Base-by-base conservation (phyloP, 805 yeast genomes). In the Nakazawaea wickerhamii region DNA sequence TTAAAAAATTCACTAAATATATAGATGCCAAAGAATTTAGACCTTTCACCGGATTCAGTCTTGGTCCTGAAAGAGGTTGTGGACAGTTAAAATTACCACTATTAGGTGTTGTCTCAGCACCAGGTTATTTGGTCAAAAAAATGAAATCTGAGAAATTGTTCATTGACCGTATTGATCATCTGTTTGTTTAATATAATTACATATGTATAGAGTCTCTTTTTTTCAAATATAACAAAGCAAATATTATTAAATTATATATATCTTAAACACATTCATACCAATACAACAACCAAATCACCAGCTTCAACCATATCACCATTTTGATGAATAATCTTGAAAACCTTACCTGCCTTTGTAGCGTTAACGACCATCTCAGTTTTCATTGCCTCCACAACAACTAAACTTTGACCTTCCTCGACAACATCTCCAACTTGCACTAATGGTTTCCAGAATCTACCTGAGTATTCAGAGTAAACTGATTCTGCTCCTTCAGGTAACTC, bases 371-470 rank as follows among this genome's bases (percentile, higher is more conserved):
- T 91, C 65, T 91, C 99, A 0, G 98, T 93, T 71, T 91, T 91
- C 99, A 91, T 91, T 43, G 99, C 98, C 64, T 91, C 99, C 41
- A 91, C 86, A 30, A 93, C 88, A 50, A 91, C 75, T 48, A 91
- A 70, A 4, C 88, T 88, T 53, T 87, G 91, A 26, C 90, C 95
- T 36, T 65, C 73, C 40, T 68, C 65, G 21, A 91, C 95, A 4
- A 50, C 63, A 53, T 85, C 93, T 19, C 96, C 96, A 36, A 74
- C 90, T 44, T 71, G 65, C 22, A 84, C 95, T 50, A 89, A 66
- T 1, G 95, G 78, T 63, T 93, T 91, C 99, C 99, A 91, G 73
- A 85, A 89, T 52, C 98, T 74, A 43, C 98, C 99, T n/a, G 96
- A 84, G 60, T 80, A 93, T 61, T 93, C 97, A 18, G 97, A 89